phyloP scores from a whole-genome alignment of 2,329 filamentous ascomycete genomes.

The Diaporthe ilicicola region DNA sequence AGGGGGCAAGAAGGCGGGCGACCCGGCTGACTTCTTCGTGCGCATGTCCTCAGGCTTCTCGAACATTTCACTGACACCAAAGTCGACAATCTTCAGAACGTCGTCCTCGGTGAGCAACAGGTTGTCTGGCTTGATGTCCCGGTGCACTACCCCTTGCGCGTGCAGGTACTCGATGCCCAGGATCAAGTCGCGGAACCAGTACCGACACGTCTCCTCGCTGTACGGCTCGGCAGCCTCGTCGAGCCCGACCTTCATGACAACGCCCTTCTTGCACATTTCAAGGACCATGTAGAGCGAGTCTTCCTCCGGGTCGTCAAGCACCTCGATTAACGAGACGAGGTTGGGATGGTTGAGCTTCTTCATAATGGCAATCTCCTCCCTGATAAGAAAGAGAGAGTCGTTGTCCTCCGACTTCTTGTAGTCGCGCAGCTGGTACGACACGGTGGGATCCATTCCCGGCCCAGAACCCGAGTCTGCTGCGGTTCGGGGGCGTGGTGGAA shows the following conservation, averaged over 20 bases:
- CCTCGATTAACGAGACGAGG: constrained; percentile 91
- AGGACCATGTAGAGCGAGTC: constrained; percentile 98
- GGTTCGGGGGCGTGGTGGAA: constrained; percentile 41
- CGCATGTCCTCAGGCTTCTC: constrained; percentile 86
- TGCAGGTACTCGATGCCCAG: constrained; percentile 97
- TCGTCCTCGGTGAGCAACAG: constrained; percentile 89
- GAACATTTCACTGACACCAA: constrained; percentile 99
- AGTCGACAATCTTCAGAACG: constrained; percentile 96
- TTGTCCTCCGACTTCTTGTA: constrained; percentile 68
- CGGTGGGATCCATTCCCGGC: constrained; percentile 37
- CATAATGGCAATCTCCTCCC: constrained; percentile 98
- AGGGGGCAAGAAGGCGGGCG: constrained; percentile 92
- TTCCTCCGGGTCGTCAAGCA: constrained; percentile 93
- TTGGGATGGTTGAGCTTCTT: constrained; percentile 97
- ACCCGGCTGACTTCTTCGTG: constrained; percentile 91
- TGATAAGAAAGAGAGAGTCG: constrained; percentile 84
- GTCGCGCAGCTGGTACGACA: constrained; percentile 41
- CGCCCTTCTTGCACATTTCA: constrained; percentile 98
- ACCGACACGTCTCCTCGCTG: constrained; percentile 80
- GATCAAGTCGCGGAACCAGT: constrained; percentile 95
- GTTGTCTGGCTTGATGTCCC: constrained; percentile 98
- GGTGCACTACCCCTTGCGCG: constrained; percentile 91
- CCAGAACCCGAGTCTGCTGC: constrained; percentile 34
- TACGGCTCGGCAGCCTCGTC: constrained; percentile 85
- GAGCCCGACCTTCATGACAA: constrained; percentile 95